Evolutionary conservation across 2,329 filamentous ascomycete genomes (phyloP).

Genomic region (Xylariaceae sp.): DNA sequence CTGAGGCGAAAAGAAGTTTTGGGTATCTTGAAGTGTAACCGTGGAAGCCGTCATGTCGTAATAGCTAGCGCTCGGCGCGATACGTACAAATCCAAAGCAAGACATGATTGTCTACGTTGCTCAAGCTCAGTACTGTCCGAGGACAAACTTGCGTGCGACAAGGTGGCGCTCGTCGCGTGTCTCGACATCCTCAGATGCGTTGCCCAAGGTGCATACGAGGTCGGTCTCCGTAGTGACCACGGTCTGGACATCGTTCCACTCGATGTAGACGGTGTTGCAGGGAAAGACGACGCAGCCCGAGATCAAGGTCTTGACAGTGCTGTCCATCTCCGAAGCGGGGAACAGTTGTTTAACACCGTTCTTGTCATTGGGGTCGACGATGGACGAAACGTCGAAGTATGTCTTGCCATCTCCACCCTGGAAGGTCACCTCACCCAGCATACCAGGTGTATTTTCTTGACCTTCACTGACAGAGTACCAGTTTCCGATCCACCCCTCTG

Average conservation of each 20-base stretch:
- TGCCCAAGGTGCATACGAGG: constrained; percentile 45
- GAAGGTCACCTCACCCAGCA: constrained; percentile 3
- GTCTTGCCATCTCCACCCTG: constrained; percentile 14
- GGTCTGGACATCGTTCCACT: constrained; percentile 51
- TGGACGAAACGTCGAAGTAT: constrained; percentile 43
- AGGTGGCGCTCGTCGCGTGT: constrained; percentile 12
- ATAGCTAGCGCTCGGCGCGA: neutral
- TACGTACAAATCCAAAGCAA: neutral
- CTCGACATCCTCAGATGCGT: constrained; percentile 21
- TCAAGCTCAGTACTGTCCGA: constrained; percentile 26
- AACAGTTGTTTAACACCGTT: constrained; percentile 44
- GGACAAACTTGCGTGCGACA: constrained; percentile 30
- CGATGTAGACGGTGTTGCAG: constrained; percentile 51
- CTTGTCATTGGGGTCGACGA: constrained; percentile 36
- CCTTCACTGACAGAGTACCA: constrained; percentile 47
- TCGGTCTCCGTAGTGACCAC: constrained; percentile 44
- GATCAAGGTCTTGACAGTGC: constrained; percentile 27
- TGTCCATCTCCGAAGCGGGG: constrained; percentile 28
- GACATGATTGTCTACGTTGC: neutral
- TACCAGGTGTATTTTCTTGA: constrained; percentile 8
- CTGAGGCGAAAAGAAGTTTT: neutral
- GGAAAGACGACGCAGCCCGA: constrained; percentile 51
- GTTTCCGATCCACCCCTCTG: constrained; percentile 44
- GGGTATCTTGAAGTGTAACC: neutral
- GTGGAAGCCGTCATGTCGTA: neutral